Base-by-base conservation (phyloP, 306 rosid genomes). In the Gynostemma pentaphyllum region DNA sequence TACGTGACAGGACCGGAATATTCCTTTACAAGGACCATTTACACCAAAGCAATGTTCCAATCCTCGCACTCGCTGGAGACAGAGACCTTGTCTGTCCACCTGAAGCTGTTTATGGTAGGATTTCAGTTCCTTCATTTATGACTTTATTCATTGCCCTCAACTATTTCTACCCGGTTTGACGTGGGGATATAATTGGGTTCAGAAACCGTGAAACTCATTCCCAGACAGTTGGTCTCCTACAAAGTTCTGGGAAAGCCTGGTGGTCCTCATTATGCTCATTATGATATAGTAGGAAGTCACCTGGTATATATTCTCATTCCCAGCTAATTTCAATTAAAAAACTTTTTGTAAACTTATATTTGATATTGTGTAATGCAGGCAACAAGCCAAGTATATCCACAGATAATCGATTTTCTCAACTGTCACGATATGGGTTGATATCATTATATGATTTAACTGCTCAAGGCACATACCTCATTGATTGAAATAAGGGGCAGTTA, bases 251-350 rank as follows among this genome's bases (percentile, higher is more conserved):
- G 96, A 55, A 87, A 85, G 75, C 81, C 78, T 22, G 79, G 79
- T 16, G 91, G 96, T 46, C 92, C 96, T 36, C 96, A 87, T 67
- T 91, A 80, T 77, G 96, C 83, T 54, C 97, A 91, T 76, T 91
- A 83, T 52, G 97, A 91, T 82, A 65, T 91, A 50, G 92, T 87
- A n/a, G 96, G 95, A 65, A 82, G 97, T 55, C 88, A 81, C 52
- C 37, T 74, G 92, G 96, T 91, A 86, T 9, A 86, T 45, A 1
- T 40, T 53, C 52, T 55, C 70, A 7, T 40, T 40, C n/a, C 26
- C 34, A 30, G 10, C 24, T 27, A 19, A 4, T 39, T 51, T 24
- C 24, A 10, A 22, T 39, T 30, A 1, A 7, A 62, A n/a, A 6
- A 32, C 18, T 8, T n/a, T 46, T 19, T 44, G 2, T 21, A 48